phyloP scores from a whole-genome alignment of 208 protist species.

The Strigomonas culicis region DNA sequence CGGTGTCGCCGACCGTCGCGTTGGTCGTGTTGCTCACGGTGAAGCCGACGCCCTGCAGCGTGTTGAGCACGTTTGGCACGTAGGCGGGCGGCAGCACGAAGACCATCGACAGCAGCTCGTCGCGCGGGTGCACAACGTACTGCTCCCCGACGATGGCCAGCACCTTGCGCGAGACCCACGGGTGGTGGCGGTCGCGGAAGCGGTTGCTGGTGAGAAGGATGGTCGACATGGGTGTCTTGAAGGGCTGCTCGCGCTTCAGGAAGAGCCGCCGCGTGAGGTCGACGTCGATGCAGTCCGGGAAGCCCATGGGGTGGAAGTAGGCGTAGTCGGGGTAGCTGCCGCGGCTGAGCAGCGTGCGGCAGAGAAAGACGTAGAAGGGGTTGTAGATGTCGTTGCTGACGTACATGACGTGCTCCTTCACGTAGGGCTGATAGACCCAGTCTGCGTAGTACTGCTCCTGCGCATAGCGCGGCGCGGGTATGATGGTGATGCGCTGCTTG shows the following conservation, averaged over 20 bases:
- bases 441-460: slow-evolving; percentile 70
- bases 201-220: slow-evolving; percentile 60
- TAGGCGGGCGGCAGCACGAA: slow-evolving; percentile 73
- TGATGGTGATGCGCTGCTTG: slow-evolving; percentile 68
- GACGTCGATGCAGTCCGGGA: slow-evolving; percentile 79
- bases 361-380: slow-evolving; percentile 75
- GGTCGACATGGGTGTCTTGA: slow-evolving; percentile 61
- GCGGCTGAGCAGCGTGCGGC: slow-evolving; percentile 48
- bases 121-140: slow-evolving; percentile 73
- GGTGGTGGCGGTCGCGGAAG: slow-evolving; percentile 59
- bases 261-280: slow-evolving; percentile 72
- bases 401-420: slow-evolving; percentile 82
- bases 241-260: slow-evolving; percentile 70
- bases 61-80: slow-evolving; percentile 57
- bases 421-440: slow-evolving; percentile 88
- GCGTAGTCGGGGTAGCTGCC: slow-evolving; percentile 63
- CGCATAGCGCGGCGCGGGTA: slow-evolving; percentile 65
- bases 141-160: slow-evolving; percentile 68
- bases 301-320: slow-evolving; percentile 83
- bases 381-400: slow-evolving; percentile 87
- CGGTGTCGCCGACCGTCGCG: slow-evolving; percentile 43
- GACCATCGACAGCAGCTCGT: slow-evolving; percentile 72
- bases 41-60: slow-evolving; percentile 72
- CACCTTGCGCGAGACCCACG: slow-evolving; percentile 55
- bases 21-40: slow-evolving; percentile 52